These are phyloP conservation scores for Boletus vermiculosoides DNA, from an alignment of 768 basidiomycete genomes.

Conservation along the genomic window DNA sequence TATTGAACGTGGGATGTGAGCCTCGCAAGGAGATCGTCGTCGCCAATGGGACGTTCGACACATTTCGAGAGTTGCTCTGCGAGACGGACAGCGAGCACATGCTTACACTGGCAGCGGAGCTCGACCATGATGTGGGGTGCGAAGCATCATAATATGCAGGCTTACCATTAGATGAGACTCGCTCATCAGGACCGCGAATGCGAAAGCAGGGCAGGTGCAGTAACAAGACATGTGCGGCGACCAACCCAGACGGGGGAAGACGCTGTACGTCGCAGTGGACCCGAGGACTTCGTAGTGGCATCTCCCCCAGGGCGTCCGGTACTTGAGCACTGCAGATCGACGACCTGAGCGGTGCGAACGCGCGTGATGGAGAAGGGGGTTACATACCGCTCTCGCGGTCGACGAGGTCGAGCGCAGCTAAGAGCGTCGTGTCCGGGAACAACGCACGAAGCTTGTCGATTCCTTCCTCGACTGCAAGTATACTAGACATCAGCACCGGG, in stretches of 20 bases:
- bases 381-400: conserved; percentile 64
- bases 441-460: conserved; percentile 55
- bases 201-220: conserved; percentile 76
- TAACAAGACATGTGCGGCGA: conserved; percentile 46
- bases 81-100: conserved; percentile 65
- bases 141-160: not conserved
- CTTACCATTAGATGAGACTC: conserved; percentile 65
- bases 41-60: conserved; percentile 45
- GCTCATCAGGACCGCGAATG: conserved; percentile 58
- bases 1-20: conserved; percentile 17
- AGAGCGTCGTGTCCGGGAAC: conserved; percentile 59
- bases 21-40: conserved; percentile 47
- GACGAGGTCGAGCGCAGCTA: conserved; percentile 75
- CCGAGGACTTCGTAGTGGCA: conserved; percentile 67
- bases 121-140: not conserved
- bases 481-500: not conserved
- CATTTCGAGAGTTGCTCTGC: conserved; percentile 54
- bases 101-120: conserved; percentile 64
- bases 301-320: conserved; percentile 54
- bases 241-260: conserved; percentile 49
- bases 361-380: not conserved
- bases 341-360: not conserved
- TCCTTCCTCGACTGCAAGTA: conserved; percentile 45
- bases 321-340: conserved; percentile 54
- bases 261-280: conserved; percentile 59